phyloP scores from a whole-genome alignment of 192 early-diverging fungal species.

The Fimicolochytrium jonesii region DNA sequence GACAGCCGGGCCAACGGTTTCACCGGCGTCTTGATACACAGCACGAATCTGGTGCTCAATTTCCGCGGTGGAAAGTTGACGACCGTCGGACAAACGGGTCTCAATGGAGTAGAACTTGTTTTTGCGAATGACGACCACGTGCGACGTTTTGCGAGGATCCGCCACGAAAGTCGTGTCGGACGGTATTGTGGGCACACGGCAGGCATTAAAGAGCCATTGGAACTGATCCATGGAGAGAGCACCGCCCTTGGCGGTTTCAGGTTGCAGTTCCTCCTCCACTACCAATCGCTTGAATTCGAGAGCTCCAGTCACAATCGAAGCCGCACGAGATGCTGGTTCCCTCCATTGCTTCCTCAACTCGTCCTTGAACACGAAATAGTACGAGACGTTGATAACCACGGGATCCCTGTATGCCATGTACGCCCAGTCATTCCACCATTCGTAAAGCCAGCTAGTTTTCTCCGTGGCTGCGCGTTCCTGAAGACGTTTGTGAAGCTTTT shows the following conservation, averaged over 20 bases:
- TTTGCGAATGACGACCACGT: constrained; percentile 83
- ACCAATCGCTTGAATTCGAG: constrained; percentile 82
- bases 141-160: constrained; percentile 71
- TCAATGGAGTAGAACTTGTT: constrained; percentile 87
- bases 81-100: constrained; percentile 64
- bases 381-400: constrained; percentile 92
- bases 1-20: constrained; percentile 63
- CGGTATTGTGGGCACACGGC: constrained; percentile 83
- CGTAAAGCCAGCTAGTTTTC: constrained; percentile 83
- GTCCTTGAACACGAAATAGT: constrained; percentile 94
- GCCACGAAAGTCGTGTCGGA: constrained; percentile 72
- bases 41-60: constrained; percentile 71
- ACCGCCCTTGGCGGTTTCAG: constrained; percentile 72
- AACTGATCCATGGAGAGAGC: constrained; percentile 89
- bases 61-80: constrained; percentile 77
- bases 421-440: constrained; percentile 97
- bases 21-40: constrained; percentile 67
- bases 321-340: constrained; percentile 78
- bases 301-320: constrained; percentile 82
- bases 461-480: constrained; percentile 67
- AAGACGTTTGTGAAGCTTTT: constrained; percentile 81
- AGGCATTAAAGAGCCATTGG: constrained; percentile 96
- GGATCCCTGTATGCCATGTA: constrained; percentile 94
- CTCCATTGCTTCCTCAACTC: constrained; percentile 63
- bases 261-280: constrained; percentile 66